Percentiles rank a stretch among this genome's conserved stretches.
Conservation (phyloP, 176 grass and related monocot genomes). For the Carex kokanica region DNA sequence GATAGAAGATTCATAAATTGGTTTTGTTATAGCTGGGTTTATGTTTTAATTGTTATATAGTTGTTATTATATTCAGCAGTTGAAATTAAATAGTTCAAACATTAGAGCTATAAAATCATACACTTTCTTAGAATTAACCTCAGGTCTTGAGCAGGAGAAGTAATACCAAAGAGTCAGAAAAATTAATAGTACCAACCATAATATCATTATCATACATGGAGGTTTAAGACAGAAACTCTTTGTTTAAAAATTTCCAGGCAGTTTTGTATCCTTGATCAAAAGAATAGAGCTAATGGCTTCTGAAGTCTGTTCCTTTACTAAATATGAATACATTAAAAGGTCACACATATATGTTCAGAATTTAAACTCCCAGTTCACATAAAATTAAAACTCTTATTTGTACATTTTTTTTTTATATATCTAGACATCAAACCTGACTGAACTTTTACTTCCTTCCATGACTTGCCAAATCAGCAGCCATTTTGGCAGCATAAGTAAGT, state of each 20-base stretch:
- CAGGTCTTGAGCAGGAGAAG: neutral
- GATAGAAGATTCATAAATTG: neutral
- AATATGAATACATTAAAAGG: neutral
- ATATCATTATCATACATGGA: neutral
- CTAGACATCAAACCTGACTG: constrained; percentile 6
- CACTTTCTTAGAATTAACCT: neutral
- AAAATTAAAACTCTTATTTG: neutral
- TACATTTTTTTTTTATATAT: neutral
- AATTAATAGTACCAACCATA: neutral
- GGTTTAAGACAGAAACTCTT: neutral
- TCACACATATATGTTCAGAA: neutral
- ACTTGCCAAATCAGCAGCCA: constrained; percentile 60
- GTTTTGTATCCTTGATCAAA: neutral
- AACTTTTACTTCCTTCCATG: constrained; percentile 56
- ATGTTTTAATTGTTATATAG: neutral
- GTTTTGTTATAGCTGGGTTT: neutral
- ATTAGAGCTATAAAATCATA: neutral
- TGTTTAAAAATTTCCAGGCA: neutral
- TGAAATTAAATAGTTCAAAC: neutral
- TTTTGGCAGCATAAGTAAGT: constrained; percentile 60
- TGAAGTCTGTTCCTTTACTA: neutral
- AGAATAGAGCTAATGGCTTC: neutral
- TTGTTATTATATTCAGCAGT: neutral
- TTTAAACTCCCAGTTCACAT: neutral
- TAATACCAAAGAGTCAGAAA: neutral